Percentiles rank a stretch among this genome's conserved stretches.
Conservation (phyloP, 1,139 yeast genomes). For the Blastobotrys indianensis region DNA sequence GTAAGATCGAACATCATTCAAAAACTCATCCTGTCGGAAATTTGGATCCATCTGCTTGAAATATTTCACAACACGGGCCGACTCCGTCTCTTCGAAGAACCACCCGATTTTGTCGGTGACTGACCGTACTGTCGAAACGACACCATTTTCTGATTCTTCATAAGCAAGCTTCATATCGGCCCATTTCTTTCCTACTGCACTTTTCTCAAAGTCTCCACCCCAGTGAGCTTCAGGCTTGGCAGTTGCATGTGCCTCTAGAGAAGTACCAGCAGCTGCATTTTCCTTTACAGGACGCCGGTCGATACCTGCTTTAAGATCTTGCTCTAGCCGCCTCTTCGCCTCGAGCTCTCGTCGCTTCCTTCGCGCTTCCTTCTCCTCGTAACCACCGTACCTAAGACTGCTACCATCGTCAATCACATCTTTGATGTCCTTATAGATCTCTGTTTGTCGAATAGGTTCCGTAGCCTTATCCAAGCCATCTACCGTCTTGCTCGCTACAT, state of each 20-base stretch:
- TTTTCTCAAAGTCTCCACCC: constrained; percentile 57
- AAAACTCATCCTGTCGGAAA: constrained; percentile 75
- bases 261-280: constrained; percentile 82
- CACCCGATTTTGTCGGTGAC: constrained; percentile 77
- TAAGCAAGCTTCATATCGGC: constrained; percentile 57
- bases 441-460: constrained; percentile 90
- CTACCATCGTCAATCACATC: constrained; percentile 91
- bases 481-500: constrained; percentile 74
- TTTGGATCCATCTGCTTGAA: constrained; percentile 88
- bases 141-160: constrained; percentile 92
- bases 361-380: constrained; percentile 80
- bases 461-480: constrained; percentile 72
- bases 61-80: constrained; percentile 81
- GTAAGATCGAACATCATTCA: constrained; percentile 80
- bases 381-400: constrained; percentile 87
- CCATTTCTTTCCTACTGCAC: constrained; percentile 62
- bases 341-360: constrained; percentile 51
- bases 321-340: constrained; percentile 38
- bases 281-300: constrained; percentile 59
- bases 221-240: constrained; percentile 71
- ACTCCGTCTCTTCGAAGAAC: constrained; percentile 92
- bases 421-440: constrained; percentile 80
- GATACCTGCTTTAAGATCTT: constrained; percentile 56
- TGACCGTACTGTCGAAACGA: constrained; percentile 75
- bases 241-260: constrained; percentile 75